These are phyloP conservation scores for Aureobasidium subglaciale DNA, from an alignment of 2,329 filamentous ascomycete species.

Conservation along the genomic window DNA sequence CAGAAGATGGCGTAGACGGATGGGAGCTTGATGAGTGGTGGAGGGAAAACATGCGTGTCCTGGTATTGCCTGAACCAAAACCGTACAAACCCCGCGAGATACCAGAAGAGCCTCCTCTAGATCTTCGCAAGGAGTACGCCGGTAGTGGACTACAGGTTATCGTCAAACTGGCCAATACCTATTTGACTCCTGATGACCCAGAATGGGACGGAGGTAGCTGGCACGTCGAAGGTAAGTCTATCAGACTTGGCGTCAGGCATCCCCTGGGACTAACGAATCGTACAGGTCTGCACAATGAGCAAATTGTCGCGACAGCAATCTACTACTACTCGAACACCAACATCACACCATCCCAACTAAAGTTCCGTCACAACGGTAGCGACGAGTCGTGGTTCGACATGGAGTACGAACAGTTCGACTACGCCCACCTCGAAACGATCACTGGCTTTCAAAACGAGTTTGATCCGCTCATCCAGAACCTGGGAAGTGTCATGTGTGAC, in stretches of 20 bases:
- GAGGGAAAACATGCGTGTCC: not conserved
- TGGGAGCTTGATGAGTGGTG: not conserved
- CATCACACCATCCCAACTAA: conserved; percentile 44
- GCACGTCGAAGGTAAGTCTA: conserved; percentile 38
- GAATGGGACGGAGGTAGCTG: conserved; percentile 47
- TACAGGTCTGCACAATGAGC: conserved; percentile 48
- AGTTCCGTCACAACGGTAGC: conserved; percentile 31
- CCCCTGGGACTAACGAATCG: not conserved
- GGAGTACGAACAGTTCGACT: not conserved
- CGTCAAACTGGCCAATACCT: conserved; percentile 54
- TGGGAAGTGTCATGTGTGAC: conserved; percentile 42
- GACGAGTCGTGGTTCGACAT: not conserved
- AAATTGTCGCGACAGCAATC: conserved; percentile 56
- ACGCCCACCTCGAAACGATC: not conserved
- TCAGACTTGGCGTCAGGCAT: not conserved
- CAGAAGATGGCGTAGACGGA: not conserved
- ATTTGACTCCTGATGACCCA: conserved; percentile 52
- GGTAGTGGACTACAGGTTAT: conserved; percentile 52
- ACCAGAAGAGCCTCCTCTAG: not conserved
- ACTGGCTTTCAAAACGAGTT: conserved; percentile 17
- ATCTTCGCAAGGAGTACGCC: conserved; percentile 28
- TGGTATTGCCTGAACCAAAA: not conserved
- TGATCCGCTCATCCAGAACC: not conserved
- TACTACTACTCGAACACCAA: conserved; percentile 57
- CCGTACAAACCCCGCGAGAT: not conserved